A percentile compares a stretch with the other conserved stretches of the same genome.
Evolutionary conservation across 2,329 filamentous ascomycete genomes (phyloP).

Genomic region (Emmonsiellopsis sp.): DNA sequence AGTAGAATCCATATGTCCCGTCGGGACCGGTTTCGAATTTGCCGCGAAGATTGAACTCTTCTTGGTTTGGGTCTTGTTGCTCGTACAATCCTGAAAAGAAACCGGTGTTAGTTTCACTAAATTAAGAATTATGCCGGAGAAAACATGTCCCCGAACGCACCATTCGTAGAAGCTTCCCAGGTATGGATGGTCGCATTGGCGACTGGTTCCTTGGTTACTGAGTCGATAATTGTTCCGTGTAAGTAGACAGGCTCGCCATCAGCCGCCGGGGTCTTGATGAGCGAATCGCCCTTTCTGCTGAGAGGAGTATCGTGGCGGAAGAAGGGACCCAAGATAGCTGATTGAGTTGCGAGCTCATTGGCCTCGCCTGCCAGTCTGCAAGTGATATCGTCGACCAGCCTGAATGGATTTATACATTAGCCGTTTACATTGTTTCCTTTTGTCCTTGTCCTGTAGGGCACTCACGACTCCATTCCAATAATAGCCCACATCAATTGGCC

Average conservation of each 20-base stretch:
- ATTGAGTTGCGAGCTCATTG: slow-evolving; percentile 54
- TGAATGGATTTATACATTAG: slow-evolving; percentile 12
- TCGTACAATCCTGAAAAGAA: slow-evolving; percentile 45
- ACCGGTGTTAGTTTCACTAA: background rate
- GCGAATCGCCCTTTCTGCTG: slow-evolving; percentile 59
- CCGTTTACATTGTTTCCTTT: background rate
- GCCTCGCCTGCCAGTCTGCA: slow-evolving; percentile 52
- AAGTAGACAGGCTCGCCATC: slow-evolving; percentile 52
- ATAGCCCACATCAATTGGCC: slow-evolving; percentile 52
- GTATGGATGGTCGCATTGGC: slow-evolving; percentile 61
- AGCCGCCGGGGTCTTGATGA: slow-evolving; percentile 44
- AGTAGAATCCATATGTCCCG: slow-evolving; percentile 56
- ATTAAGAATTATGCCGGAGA: slow-evolving; percentile 12
- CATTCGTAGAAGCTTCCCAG: slow-evolving; percentile 72
- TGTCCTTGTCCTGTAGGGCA: slow-evolving; percentile 14
- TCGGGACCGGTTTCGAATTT: slow-evolving; percentile 59
- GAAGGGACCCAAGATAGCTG: slow-evolving; percentile 77
- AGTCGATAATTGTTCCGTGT: slow-evolving; percentile 53
- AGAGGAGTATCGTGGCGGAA: slow-evolving; percentile 66
- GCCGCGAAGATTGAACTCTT: slow-evolving; percentile 65
- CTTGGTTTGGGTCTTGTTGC: slow-evolving; percentile 63
- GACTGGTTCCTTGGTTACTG: slow-evolving; percentile 55
- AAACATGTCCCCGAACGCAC: slow-evolving; percentile 22
- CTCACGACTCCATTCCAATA: slow-evolving; percentile 49
- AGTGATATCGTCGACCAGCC: slow-evolving; percentile 71